These are phyloP conservation scores for Takashimella tepidaria DNA, from an alignment of 1,284 basidiomycete genomes.

Conservation along the genomic window DNA sequence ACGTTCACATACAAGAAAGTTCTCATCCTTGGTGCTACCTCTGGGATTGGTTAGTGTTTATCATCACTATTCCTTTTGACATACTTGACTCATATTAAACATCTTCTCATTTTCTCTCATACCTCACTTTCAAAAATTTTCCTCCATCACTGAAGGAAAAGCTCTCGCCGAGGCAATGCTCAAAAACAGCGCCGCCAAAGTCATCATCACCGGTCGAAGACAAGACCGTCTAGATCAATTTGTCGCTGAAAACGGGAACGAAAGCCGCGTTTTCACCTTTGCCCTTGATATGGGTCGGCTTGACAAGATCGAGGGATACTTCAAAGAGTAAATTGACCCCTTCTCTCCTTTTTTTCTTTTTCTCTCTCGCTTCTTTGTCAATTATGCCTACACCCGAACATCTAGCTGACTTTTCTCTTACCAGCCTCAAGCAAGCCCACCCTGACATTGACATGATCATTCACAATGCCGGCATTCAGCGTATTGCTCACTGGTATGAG, in stretches of 20 bases:
- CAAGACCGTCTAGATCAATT: constrained; percentile 30
- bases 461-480: constrained; percentile 56
- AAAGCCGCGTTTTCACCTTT: constrained; percentile 46
- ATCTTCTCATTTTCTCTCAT: not conserved
- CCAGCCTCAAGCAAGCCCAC: constrained; percentile 49
- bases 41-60: constrained; percentile 46
- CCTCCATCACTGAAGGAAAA: constrained; percentile 52
- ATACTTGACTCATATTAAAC: not conserved
- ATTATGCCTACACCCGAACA: too few relatives aligned
- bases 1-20: constrained; percentile 55
- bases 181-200: constrained; percentile 43
- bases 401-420: too few relatives aligned
- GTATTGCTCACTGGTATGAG: constrained; percentile 53
- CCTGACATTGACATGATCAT: constrained; percentile 56
- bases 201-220: constrained; percentile 57
- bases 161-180: constrained; percentile 51
- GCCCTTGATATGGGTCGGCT: constrained; percentile 47
- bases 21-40: constrained; percentile 59
- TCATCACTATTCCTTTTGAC: not conserved
- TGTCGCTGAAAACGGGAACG: constrained; percentile 29
- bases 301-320: constrained; percentile 6
- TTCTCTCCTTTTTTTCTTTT: too few relatives aligned
- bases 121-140: too few relatives aligned
- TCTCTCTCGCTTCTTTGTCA: too few relatives aligned
- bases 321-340: constrained; percentile 18